Evolutionary conservation across 2,329 filamentous ascomycete species (phyloP).

Genomic region (Fusarium luffae): DNA sequence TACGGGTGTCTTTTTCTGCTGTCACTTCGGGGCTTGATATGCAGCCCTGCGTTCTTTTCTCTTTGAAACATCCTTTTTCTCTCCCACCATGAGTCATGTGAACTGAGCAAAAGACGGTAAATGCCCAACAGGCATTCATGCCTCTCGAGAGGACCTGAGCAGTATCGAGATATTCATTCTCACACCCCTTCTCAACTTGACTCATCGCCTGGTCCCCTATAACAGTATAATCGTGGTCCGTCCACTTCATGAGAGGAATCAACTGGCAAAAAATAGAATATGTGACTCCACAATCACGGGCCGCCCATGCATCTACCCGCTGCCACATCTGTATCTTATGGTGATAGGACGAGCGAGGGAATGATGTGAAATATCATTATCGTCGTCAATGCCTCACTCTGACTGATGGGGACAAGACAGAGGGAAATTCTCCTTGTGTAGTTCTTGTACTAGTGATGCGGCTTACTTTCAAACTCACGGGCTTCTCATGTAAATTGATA

Average conservation of each 20-base stretch:
- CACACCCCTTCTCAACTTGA: background rate
- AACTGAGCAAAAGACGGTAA: constrained; percentile 13
- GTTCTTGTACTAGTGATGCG: background rate
- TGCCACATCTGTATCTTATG: background rate
- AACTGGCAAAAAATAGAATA: background rate
- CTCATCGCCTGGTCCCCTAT: background rate
- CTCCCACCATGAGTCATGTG: background rate
- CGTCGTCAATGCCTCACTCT: background rate
- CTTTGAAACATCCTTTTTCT: constrained; percentile 3
- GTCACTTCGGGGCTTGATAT: background rate
- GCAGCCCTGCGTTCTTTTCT: constrained; percentile 3
- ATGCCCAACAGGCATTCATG: constrained; percentile 1
- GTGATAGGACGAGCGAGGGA: background rate
- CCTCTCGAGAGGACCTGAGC: background rate
- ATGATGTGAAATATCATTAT: background rate
- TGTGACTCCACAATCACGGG: background rate
- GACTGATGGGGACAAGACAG: background rate
- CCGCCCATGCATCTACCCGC: constrained; percentile 12
- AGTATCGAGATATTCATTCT: background rate
- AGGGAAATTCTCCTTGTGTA: background rate
- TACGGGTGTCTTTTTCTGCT: background rate
- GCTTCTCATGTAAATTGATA: background rate
- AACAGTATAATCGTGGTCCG: background rate
- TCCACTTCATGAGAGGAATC: background rate
- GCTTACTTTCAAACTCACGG: background rate